Conservation (phyloP, 2,329 filamentous ascomycete species). For the Colletotrichum lini region DNA sequence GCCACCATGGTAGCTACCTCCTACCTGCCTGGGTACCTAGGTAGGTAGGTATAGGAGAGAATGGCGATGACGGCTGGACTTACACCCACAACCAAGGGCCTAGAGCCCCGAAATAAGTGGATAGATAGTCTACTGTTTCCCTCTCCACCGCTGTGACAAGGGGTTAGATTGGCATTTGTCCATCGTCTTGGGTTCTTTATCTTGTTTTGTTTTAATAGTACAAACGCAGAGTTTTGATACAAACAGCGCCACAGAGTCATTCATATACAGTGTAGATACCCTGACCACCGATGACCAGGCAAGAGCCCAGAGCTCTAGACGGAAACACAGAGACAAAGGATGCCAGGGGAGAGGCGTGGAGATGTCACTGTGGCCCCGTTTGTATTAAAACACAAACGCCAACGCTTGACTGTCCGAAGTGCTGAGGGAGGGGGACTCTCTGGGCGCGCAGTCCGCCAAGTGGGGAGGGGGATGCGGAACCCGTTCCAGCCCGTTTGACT, state of each 20-base stretch:
- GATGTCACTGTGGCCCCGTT: conserved; percentile 12
- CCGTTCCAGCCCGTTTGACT: background rate
- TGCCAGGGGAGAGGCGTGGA: background rate
- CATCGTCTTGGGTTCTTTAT: background rate
- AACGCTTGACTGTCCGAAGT: conserved; percentile 12
- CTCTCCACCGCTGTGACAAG: conserved; percentile 1
- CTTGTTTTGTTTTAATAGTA: too few relatives aligned
- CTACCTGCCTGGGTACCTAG: too few relatives aligned
- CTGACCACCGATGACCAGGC: background rate
- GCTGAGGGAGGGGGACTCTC: background rate
- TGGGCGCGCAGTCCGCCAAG: background rate
- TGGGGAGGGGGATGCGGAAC: background rate
- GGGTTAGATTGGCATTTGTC: conserved; percentile 2
- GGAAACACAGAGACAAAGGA: background rate
- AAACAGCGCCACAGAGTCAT: background rate
- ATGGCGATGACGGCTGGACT: background rate
- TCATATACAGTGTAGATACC: too few relatives aligned
- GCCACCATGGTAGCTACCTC: background rate
- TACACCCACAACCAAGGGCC: background rate
- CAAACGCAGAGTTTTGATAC: background rate
- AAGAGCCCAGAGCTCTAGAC: conserved; percentile 9
- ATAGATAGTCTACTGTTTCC: background rate
- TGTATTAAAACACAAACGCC: conserved; percentile 13
- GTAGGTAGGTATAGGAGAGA: background rate
- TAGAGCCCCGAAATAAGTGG: conserved; percentile 6